phyloP scores from a whole-genome alignment of 768 basidiomycete species.

The Paxillus rubicundulus region DNA sequence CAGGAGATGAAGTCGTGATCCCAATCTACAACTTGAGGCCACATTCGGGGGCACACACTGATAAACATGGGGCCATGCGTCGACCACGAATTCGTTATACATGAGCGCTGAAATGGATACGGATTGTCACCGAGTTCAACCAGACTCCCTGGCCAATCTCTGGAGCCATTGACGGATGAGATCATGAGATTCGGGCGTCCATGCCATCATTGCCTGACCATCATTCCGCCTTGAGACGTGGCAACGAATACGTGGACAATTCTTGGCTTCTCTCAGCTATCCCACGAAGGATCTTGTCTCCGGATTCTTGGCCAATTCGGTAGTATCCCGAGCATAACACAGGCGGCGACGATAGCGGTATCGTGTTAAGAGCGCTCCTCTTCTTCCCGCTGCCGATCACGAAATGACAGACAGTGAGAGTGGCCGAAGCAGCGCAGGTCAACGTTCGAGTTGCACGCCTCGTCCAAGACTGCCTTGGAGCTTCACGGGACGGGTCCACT shows the following conservation, averaged over 20 bases:
- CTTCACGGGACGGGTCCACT: slow-evolving; percentile 57
- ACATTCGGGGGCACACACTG: slow-evolving; percentile 3
- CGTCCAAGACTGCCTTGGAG: slow-evolving; percentile 68
- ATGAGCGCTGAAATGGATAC: not conserved
- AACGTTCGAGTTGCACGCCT: slow-evolving; percentile 69
- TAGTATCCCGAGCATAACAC: slow-evolving; percentile 49
- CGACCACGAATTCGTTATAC: not conserved
- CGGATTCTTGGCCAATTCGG: slow-evolving; percentile 57
- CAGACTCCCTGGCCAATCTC: slow-evolving; percentile 10
- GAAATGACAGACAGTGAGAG: slow-evolving; percentile 37
- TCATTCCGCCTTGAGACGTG: slow-evolving; percentile 3
- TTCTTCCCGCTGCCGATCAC: slow-evolving; percentile 69
- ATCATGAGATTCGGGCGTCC: slow-evolving; percentile 18
- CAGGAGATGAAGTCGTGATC: not conserved
- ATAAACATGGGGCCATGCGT: slow-evolving; percentile 1
- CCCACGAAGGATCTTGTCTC: slow-evolving; percentile 48
- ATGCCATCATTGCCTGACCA: slow-evolving; percentile 5
- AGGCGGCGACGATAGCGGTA: slow-evolving; percentile 60
- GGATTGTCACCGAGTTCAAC: not conserved
- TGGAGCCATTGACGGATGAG: slow-evolving; percentile 30
- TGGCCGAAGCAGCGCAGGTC: slow-evolving; percentile 40
- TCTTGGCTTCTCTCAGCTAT: slow-evolving; percentile 30
- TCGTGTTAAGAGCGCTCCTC: slow-evolving; percentile 68
- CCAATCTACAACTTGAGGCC: slow-evolving; percentile 1
- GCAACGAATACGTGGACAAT: not conserved